Evolutionary conservation across 495 filamentous ascomycete genomes (phyloP).

Genomic region (Xylaria cubensis): DNA sequence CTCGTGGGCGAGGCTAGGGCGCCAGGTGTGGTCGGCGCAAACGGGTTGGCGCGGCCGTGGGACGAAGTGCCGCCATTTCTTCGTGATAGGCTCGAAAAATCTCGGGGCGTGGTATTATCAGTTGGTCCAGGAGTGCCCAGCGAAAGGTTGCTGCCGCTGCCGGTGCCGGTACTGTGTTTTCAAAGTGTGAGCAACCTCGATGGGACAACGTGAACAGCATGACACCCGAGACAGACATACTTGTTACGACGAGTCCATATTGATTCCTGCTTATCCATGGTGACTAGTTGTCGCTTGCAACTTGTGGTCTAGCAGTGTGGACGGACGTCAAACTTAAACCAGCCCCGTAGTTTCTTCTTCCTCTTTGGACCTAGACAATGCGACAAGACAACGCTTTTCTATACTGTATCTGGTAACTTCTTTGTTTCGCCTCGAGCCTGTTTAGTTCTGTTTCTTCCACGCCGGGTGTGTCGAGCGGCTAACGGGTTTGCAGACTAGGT

Average conservation of each 20-base stretch:
- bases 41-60: constrained; percentile 83
- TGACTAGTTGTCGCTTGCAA: constrained; percentile 25
- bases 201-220: constrained; percentile 16
- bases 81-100: constrained; percentile 43
- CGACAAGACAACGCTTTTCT: constrained; percentile 16
- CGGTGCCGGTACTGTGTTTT: constrained; percentile 23
- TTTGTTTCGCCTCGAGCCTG: not conserved
- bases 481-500: not conserved
- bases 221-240: constrained; percentile 59
- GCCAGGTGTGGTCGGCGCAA: constrained; percentile 79
- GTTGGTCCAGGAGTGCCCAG: constrained; percentile 72
- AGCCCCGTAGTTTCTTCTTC: constrained; percentile 28
- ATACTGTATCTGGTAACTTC: not conserved
- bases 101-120: constrained; percentile 72
- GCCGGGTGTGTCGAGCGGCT: not conserved
- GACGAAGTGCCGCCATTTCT: constrained; percentile 71
- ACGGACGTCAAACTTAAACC: constrained; percentile 22
- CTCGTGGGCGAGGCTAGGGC: constrained; percentile 83
- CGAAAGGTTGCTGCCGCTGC: constrained; percentile 86
- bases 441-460: not conserved
- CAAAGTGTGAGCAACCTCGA: constrained; percentile 12
- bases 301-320: constrained; percentile 21
- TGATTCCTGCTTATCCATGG: constrained; percentile 50
- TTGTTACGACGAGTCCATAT: constrained; percentile 93
- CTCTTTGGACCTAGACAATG: constrained; percentile 14